Conservation (phyloP, 106 monocot genomes). For the Dactylorhiza incarnata region DNA sequence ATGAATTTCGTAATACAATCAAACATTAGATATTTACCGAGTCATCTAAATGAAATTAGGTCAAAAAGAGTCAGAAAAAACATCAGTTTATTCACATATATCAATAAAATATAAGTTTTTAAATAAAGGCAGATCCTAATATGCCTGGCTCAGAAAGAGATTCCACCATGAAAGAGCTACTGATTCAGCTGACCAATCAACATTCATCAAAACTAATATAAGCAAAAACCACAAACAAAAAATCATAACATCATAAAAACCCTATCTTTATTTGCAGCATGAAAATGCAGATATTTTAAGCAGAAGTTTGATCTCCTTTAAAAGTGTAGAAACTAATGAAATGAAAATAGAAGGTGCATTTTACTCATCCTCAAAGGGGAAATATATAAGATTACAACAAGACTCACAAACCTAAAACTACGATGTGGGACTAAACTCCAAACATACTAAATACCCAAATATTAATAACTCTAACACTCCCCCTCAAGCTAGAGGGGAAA, state of each 20-base stretch:
- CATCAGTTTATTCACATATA: background rate
- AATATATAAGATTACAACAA: too few relatives aligned
- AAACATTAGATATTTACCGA: background rate
- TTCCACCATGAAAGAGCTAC: background rate
- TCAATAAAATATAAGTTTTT: slow-evolving; percentile 11
- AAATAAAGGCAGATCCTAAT: slow-evolving; percentile 40
- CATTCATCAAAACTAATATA: slow-evolving; percentile 85
- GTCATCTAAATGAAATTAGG: slow-evolving; percentile 90
- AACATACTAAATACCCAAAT: too few relatives aligned
- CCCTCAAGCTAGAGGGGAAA: too few relatives aligned
- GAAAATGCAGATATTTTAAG: background rate
- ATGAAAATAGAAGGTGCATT: too few relatives aligned
- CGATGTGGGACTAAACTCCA: too few relatives aligned
- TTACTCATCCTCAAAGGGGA: too few relatives aligned
- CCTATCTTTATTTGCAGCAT: background rate
- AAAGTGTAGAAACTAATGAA: too few relatives aligned
- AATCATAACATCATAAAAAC: background rate
- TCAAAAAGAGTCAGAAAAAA: slow-evolving; percentile 38
- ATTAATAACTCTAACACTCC: too few relatives aligned
- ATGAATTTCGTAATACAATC: background rate
- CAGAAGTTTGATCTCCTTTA: background rate
- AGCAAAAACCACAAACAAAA: slow-evolving; percentile 19
- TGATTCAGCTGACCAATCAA: background rate
- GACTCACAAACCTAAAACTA: too few relatives aligned
- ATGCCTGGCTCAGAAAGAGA: background rate